Conservation (phyloP, 1,139 yeast species). For the Pichia sp. region DNA sequence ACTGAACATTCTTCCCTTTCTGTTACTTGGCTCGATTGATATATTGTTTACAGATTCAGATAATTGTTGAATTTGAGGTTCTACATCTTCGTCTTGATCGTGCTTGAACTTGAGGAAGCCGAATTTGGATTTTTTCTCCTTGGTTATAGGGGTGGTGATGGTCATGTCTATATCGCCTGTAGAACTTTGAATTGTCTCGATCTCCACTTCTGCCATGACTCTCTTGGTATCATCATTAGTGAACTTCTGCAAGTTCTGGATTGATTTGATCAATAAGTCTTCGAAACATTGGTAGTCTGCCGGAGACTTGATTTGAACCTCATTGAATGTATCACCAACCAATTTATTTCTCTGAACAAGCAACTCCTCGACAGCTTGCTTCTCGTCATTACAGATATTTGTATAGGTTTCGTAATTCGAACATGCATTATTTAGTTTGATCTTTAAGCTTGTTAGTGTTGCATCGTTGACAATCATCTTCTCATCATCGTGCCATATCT, state of each 20-base stretch:
- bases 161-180: slow-evolving; percentile 73
- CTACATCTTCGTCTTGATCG: slow-evolving; percentile 1
- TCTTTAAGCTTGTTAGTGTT: slow-evolving; percentile 64
- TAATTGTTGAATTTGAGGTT: slow-evolving; percentile 12
- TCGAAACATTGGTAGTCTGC: slow-evolving; percentile 50
- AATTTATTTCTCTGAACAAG: slow-evolving; percentile 35
- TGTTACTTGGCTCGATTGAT: slow-evolving; percentile 15
- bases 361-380: slow-evolving; percentile 48
- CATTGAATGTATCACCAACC: slow-evolving; percentile 34
- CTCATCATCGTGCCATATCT: slow-evolving; percentile 97
- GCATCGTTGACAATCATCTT: slow-evolving; percentile 53
- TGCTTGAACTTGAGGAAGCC: slow-evolving; percentile 43
- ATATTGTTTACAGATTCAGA: slow-evolving; percentile 16
- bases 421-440: slow-evolving; percentile 49
- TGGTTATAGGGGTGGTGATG: slow-evolving; percentile 39
- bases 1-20: slow-evolving; percentile 17
- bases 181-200: slow-evolving; percentile 83
- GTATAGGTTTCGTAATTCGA: slow-evolving; percentile 43
- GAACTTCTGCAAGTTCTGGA: slow-evolving; percentile 58
- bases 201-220: slow-evolving; percentile 75
- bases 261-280: slow-evolving; percentile 50
- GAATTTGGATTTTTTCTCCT: slow-evolving; percentile 50
- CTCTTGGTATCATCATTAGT: slow-evolving; percentile 71
- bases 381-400: slow-evolving; percentile 42
- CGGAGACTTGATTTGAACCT: slow-evolving; percentile 35